A percentile compares a stretch with the other conserved stretches of the same genome.
Evolutionary conservation across 495 filamentous ascomycete species (phyloP).

Genomic region (Aspergillus avenaceus): DNA sequence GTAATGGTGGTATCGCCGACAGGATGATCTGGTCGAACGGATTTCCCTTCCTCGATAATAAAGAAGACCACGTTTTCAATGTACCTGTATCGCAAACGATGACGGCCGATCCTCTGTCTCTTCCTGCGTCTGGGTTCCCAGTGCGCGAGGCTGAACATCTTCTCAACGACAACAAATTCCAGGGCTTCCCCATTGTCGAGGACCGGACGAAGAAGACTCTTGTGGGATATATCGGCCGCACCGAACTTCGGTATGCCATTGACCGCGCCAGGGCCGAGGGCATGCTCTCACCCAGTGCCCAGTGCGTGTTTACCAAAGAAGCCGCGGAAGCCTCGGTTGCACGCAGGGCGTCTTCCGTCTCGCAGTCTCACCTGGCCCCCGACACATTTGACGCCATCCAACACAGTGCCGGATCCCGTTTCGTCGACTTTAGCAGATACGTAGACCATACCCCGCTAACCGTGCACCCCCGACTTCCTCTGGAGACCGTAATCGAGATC

Average conservation of each 20-base stretch:
- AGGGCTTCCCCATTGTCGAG: conserved; percentile 92
- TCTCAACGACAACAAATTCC: conserved; percentile 77
- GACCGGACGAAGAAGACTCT: conserved; percentile 65
- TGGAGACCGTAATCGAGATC: conserved; percentile 98
- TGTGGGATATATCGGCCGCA: conserved; percentile 91
- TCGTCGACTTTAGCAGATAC: conserved; percentile 81
- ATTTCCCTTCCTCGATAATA: conserved; percentile 96
- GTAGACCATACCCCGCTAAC: conserved; percentile 88
- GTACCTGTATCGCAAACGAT: conserved; percentile 92
- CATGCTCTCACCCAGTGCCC: conserved; percentile 61
- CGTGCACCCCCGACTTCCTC: conserved; percentile 83
- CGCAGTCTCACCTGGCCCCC: conserved; percentile 33
- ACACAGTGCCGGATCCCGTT: conserved; percentile 48
- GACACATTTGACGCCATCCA: conserved; percentile 64
- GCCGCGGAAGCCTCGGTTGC: conserved; percentile 36
- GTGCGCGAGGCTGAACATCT: conserved; percentile 71
- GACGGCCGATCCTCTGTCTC: conserved; percentile 69
- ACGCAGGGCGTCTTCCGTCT: conserved; percentile 28
- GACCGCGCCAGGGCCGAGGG: conserved; percentile 75
- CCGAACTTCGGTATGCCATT: conserved; percentile 89
- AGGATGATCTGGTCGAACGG: conserved; percentile 99
- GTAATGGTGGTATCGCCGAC: conserved; percentile 94
- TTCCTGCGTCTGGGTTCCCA: conserved; percentile 72
- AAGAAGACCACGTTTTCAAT: conserved; percentile 96
- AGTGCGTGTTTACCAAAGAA: conserved; percentile 77